These are phyloP conservation scores for Akanthomyces lecanii DNA, from an alignment of 2,329 filamentous ascomycete species.

Conservation along the genomic window DNA sequence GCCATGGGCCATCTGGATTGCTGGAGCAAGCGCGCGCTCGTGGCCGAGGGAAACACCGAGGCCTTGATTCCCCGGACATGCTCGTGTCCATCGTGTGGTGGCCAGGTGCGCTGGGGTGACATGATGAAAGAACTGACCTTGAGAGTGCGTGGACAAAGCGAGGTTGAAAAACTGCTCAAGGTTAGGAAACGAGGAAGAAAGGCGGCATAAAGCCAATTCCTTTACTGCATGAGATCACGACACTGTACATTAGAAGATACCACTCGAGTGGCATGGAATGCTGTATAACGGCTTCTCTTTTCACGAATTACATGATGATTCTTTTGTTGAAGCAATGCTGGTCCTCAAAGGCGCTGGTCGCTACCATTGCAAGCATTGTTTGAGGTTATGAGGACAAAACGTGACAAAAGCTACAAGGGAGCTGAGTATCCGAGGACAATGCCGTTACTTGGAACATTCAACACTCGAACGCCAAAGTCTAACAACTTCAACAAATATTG, in stretches of 20 bases:
- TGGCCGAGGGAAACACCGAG: slow-evolving; percentile 28
- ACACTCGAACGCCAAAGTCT: too few relatives aligned
- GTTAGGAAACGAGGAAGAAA: slow-evolving; percentile 34
- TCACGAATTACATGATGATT: background rate
- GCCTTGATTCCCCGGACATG: slow-evolving; percentile 64
- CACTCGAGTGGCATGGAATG: background rate
- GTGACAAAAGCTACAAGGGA: background rate
- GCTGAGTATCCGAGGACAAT: background rate
- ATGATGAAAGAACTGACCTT: slow-evolving; percentile 81
- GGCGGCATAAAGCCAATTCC: background rate
- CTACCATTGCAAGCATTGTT: background rate
- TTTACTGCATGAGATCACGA: background rate
- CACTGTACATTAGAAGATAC: background rate
- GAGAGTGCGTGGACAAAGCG: slow-evolving; percentile 64
- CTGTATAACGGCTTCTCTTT: background rate
- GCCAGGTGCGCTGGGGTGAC: slow-evolving; percentile 63
- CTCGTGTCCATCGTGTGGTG: slow-evolving; percentile 65
- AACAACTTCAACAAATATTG: too few relatives aligned
- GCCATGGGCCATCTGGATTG: slow-evolving; percentile 57
- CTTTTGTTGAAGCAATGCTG: too few relatives aligned
- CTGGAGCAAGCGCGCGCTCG: slow-evolving; percentile 52
- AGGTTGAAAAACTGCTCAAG: slow-evolving; percentile 66
- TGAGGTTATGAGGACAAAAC: background rate
- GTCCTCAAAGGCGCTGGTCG: background rate
- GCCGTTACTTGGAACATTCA: too few relatives aligned